A percentile compares a stretch with the other conserved stretches of the same genome.
phyloP scores from a whole-genome alignment of 352 stramenopile genomes.

The Globisporangium splendens region DNA sequence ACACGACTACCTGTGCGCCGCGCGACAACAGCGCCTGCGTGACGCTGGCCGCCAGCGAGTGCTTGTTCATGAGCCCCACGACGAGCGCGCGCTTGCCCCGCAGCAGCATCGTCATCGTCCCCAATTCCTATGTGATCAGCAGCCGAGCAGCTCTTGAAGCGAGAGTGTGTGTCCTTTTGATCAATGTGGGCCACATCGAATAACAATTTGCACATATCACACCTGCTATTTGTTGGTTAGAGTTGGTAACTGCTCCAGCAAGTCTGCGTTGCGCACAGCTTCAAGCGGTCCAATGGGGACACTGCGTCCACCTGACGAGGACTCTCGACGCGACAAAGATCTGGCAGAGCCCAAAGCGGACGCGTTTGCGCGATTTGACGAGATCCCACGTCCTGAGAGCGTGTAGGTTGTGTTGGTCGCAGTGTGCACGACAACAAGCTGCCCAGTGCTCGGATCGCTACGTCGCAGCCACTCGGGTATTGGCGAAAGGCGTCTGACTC shows the following conservation, averaged over 20 bases:
- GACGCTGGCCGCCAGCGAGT: constrained; percentile 80
- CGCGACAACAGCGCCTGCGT: constrained; percentile 63
- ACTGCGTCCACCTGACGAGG: neutral
- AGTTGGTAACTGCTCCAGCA: no score
- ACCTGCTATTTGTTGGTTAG: no score
- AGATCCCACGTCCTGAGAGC: neutral
- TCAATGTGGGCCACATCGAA: no score
- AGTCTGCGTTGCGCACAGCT: constrained; percentile 12
- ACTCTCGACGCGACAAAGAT: neutral
- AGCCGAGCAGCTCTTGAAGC: no score
- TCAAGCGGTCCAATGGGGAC: constrained; percentile 23
- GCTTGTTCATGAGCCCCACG: constrained; percentile 88
- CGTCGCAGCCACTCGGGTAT: constrained; percentile 16
- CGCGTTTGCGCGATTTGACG: no score
- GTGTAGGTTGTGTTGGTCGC: constrained; percentile 13
- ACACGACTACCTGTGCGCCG: constrained; percentile 71
- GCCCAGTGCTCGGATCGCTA: constrained; percentile 8
- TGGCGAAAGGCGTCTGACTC: neutral
- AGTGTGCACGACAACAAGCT: constrained; percentile 16
- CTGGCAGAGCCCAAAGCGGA: neutral
- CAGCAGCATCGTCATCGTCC: constrained; percentile 22
- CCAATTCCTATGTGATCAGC: neutral
- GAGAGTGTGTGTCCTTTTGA: no score
- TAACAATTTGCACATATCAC: no score
- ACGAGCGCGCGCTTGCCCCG: constrained; percentile 73